Evolutionary conservation across 768 basidiomycete species (phyloP), one percentile per base, ranked within the genome.

Genomic region (Phlebiopsis flavidoalba): DNA sequence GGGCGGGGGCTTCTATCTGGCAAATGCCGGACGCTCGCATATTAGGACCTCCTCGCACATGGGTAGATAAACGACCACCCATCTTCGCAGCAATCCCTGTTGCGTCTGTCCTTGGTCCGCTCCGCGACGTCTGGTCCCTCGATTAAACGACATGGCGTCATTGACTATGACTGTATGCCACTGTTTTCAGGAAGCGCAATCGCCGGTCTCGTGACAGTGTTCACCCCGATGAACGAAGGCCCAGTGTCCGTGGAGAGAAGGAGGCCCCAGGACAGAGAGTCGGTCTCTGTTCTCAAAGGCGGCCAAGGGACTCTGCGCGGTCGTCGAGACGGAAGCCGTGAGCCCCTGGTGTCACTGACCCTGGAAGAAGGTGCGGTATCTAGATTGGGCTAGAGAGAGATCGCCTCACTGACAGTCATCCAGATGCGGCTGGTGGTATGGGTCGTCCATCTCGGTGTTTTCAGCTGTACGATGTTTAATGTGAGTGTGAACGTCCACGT

Each of bases 401-500:
- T 43, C 11, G 12, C 10, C 40, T 12, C 17, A 17, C 40, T 43
- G 40, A 43, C 17, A 3, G n/a, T 43, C 2, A 17, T 14, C 46
- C 53, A 82, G 83, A 77, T 60, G 70, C 76, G 2, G 79, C 80
- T 10, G 83, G 83, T 31, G 83, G 83, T 8, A 79, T 84, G 69
- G 82, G 83, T 2, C 76, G 83, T 45, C n/a, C 82, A 84, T 65
- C 71, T 83, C 0, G 83, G 83, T 5, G 76, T 84, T 0, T 79
- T 80, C 58, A 82, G 78, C 47, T 84, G 82, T 63, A 85, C 83
- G 0, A 76, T 85, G 64, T 72, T n/a, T 83, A 14, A 83, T 83
- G 78, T 78, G 63, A 14, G 76, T 66, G 26, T 31, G 26, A 31
- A 43, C 40, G 14, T 43, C 8, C 11, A 17, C 8, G 40, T 43